Evolutionary conservation across 2,329 filamentous ascomycete species (phyloP), one percentile per base, ranked within the genome.

Genomic region (Penicillium sp.): DNA sequence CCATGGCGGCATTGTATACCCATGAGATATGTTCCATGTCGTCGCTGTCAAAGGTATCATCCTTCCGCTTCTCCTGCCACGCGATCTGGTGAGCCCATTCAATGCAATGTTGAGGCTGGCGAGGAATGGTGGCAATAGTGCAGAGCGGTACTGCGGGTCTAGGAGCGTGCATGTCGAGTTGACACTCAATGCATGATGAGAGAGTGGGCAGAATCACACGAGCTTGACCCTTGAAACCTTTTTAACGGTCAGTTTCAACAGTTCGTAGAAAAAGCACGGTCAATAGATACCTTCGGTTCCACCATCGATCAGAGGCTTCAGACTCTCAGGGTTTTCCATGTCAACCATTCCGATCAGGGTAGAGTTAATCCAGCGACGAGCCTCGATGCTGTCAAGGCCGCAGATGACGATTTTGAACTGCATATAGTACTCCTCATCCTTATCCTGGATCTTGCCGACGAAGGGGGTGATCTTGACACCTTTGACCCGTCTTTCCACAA

Each of bases 51-150:
- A 99, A 86, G 31, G 83, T 81, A 16, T 91, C 86, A 60, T 92
- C 95, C 57, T 88, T 88, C 68, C 88, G 87, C 65, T 90, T 85
- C 61, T 88, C 83, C 56, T 96, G 91, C 94, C 94, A 99, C 36
- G 94, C 94, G 57, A 99, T 96, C 66, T 97, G 88, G 70, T 97
- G 92, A 0, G 94, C 95, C 94, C 94, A 99, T 75, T 99, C 94
- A 66, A 99, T 89, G 70, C 94, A 99, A 75, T 99, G 94, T 70
- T 97, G 92, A 1, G 94, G 94, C 69, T 99, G 94, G 13, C 94
- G 88, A 9, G 94, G 94, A 61, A 99, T 97, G 16, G 90, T 95
- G 14, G 94, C 94, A 51, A 99, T 86, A 3, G 94, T 99, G 72
- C 94, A 99, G 25, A 99, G 86, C 1, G 94, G 94, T 0, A 99